Evolutionary conservation across 768 basidiomycete species (phyloP).

Genomic region (Boletus edulis): DNA sequence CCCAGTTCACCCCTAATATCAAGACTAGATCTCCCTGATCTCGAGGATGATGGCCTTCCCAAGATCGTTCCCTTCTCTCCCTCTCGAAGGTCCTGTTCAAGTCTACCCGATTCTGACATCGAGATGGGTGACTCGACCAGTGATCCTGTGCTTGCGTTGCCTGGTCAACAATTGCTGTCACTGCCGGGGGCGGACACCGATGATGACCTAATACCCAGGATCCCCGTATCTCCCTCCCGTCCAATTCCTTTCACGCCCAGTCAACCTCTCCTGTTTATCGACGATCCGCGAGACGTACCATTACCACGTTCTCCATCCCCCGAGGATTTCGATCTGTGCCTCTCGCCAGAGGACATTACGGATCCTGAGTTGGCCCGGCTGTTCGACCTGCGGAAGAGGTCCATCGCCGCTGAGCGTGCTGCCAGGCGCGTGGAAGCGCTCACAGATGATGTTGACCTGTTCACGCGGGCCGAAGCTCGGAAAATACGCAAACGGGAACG

Average conservation of each 20-base stretch:
- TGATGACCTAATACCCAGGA: constrained; percentile 38
- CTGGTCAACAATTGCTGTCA: constrained; percentile 32
- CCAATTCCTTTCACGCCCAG: constrained; percentile 14
- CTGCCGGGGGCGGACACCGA: constrained; percentile 45
- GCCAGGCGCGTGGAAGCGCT: constrained; percentile 31
- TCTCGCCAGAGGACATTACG: constrained; percentile 29
- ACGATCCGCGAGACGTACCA: constrained; percentile 38
- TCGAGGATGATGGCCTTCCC: constrained; percentile 26
- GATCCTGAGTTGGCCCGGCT: constrained; percentile 41
- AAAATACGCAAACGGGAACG: constrained; percentile 48
- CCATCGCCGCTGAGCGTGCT: constrained; percentile 32
- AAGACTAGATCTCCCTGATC: constrained; percentile 29
- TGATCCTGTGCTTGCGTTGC: constrained; percentile 14
- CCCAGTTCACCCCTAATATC: constrained; percentile 34
- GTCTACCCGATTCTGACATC: constrained; percentile 31
- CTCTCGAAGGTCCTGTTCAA: constrained; percentile 26
- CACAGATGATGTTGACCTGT: constrained; percentile 37
- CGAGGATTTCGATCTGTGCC: constrained; percentile 38
- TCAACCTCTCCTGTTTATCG: constrained; percentile 41
- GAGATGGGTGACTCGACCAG: constrained; percentile 17
- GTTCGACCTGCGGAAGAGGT: constrained; percentile 39
- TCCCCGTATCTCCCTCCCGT: neutral
- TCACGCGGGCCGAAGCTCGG: constrained; percentile 41
- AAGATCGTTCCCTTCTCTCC: constrained; percentile 28
- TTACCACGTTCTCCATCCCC: constrained; percentile 43